phyloP scores from a whole-genome alignment of 1,284 basidiomycete species.

The Sporisorium iseilematis-ciliati region DNA sequence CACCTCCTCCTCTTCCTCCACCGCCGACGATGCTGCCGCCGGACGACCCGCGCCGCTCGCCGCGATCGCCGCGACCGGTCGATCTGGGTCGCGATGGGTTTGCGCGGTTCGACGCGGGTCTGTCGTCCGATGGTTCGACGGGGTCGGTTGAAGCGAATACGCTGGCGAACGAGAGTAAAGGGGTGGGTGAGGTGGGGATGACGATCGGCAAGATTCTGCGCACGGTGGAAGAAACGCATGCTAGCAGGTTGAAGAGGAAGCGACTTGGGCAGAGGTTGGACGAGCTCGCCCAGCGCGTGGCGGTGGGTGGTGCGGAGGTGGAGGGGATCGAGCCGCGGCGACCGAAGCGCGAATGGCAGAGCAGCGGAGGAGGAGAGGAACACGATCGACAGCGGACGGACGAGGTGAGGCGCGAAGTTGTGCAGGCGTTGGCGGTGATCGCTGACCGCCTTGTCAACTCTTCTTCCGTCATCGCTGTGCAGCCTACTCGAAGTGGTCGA shows the following conservation, averaged over 20 bases:
- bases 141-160: conserved; percentile 13
- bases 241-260: background rate
- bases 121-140: conserved; percentile 6
- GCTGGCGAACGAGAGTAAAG: background rate
- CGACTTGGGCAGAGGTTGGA: conserved; percentile 15
- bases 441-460: conserved; percentile 24
- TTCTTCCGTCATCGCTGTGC: background rate
- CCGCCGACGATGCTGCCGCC: conserved; percentile 16
- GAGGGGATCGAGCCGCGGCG: too few species aligned
- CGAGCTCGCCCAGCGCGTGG: background rate
- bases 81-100: conserved; percentile 18
- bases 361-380: too few species aligned
- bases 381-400: conserved; percentile 6
- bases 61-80: conserved; percentile 26
- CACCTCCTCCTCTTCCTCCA: conserved; percentile 25
- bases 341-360: too few species aligned
- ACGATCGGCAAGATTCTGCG: conserved; percentile 25
- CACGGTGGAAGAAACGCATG: conserved; percentile 19
- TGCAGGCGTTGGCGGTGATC: conserved; percentile 19
- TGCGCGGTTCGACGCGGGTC: conserved; percentile 15
- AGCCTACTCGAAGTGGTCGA: background rate
- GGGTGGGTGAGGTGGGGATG: conserved; percentile 4
- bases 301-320: background rate
- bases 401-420: conserved; percentile 20
- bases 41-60: conserved; percentile 29